Conservation (phyloP, 148 eudicot genomes). For the Vaccinium macrocarpon region DNA sequence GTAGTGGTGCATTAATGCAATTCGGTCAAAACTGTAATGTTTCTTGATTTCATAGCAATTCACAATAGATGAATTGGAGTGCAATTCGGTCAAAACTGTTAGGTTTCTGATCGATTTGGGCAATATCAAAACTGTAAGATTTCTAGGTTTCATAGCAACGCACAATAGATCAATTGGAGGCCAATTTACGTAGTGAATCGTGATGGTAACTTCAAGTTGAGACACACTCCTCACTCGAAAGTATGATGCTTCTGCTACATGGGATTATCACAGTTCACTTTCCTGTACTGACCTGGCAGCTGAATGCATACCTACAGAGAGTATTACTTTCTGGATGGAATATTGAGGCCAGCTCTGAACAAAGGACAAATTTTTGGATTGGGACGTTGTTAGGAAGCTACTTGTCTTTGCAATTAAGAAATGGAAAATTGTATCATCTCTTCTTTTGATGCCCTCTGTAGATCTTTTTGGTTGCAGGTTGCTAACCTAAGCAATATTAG, state of each 20-base stretch:
- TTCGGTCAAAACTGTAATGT: background rate
- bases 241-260: background rate
- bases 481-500: background rate
- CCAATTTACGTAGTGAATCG: background rate
- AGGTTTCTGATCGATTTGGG: no score
- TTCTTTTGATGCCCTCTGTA: background rate
- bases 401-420: background rate
- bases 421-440: background rate
- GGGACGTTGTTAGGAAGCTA: background rate
- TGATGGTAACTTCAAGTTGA: background rate
- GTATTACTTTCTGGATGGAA: background rate
- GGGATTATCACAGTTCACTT: background rate
- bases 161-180: background rate
- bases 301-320: background rate
- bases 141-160: background rate
- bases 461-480: background rate
- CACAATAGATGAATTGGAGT: background rate
- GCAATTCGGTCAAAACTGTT: background rate
- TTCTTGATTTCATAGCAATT: background rate
- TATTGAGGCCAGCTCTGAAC: background rate
- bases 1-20: background rate
- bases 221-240: background rate
- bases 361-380: background rate
- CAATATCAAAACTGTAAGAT: background rate
- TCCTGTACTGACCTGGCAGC: background rate